Evolutionary conservation across 257 asterid species (phyloP).

Genomic region (Eustoma russellianum): DNA sequence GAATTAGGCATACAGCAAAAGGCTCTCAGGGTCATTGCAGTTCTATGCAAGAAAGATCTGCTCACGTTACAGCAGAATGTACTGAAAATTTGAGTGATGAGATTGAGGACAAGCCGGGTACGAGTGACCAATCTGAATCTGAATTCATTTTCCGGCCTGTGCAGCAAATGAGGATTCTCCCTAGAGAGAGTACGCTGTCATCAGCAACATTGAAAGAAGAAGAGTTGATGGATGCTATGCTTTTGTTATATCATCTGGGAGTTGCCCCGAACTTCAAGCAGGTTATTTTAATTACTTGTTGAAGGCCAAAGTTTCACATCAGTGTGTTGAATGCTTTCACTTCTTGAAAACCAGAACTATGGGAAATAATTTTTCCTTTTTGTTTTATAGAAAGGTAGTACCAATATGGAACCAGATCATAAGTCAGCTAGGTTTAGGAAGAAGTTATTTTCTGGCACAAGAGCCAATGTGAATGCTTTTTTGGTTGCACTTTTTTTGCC

Average conservation of each 20-base stretch:
- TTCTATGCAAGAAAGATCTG: conserved; percentile 66
- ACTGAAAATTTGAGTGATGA: conserved; percentile 69
- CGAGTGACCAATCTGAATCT: conserved; percentile 79
- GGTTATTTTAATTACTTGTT: conserved; percentile 31
- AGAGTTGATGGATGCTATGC: conserved; percentile 94
- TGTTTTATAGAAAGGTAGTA: too few relatives aligned
- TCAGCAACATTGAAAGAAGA: conserved; percentile 83
- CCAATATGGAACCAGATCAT: too few relatives aligned
- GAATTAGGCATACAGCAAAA: conserved; percentile 36
- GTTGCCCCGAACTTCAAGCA: conserved; percentile 94
- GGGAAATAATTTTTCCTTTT: too few relatives aligned
- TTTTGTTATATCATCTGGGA: conserved; percentile 83
- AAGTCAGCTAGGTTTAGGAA: too few relatives aligned
- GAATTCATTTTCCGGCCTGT: conserved; percentile 64
- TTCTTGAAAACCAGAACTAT: neutral
- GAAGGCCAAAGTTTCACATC: too few relatives aligned
- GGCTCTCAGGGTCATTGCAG: conserved; percentile 69
- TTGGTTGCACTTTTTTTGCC: too few relatives aligned
- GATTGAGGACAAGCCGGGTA: conserved; percentile 78
- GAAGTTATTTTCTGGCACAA: too few relatives aligned
- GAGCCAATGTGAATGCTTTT: too few relatives aligned
- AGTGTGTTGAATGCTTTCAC: neutral
- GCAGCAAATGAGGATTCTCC: conserved; percentile 59
- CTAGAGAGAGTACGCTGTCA: conserved; percentile 45
- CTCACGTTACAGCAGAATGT: conserved; percentile 76